Percentiles rank a stretch among this genome's conserved stretches.
These are phyloP conservation scores for Aureobasidium musti DNA, from an alignment of 2,329 filamentous ascomycete genomes.

Conservation along the genomic window DNA sequence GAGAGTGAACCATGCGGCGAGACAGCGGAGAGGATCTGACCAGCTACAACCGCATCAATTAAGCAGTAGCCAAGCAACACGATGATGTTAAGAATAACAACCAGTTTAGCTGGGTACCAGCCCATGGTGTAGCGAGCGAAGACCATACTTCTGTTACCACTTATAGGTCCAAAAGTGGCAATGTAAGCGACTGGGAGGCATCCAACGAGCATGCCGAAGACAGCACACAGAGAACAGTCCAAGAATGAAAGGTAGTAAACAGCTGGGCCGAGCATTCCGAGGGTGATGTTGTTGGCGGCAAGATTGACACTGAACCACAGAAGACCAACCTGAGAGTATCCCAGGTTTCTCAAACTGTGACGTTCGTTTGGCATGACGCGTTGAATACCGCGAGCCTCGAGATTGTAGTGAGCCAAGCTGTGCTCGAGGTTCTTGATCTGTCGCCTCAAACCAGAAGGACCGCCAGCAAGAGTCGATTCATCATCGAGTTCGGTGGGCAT, in stretches of 20 bases:
- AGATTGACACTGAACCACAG: slow-evolving; percentile 66
- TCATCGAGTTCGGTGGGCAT: slow-evolving; percentile 21
- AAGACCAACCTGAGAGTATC: slow-evolving; percentile 52
- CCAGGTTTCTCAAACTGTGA: slow-evolving; percentile 48
- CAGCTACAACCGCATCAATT: slow-evolving; percentile 66
- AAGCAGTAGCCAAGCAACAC: slow-evolving; percentile 62
- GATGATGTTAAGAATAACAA: slow-evolving; percentile 64
- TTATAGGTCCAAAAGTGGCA: slow-evolving; percentile 62
- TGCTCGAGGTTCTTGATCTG: slow-evolving; percentile 42
- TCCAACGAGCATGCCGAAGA: slow-evolving; percentile 60
- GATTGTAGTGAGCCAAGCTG: slow-evolving; percentile 53
- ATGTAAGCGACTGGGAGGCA: slow-evolving; percentile 60
- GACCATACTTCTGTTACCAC: slow-evolving; percentile 64
- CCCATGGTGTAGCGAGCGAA: slow-evolving; percentile 64
- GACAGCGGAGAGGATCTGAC: slow-evolving; percentile 68
- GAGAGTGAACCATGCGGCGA: slow-evolving; percentile 59
- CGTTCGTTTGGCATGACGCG: slow-evolving; percentile 59
- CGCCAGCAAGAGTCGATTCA: slow-evolving; percentile 18
- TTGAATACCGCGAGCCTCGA: slow-evolving; percentile 63
- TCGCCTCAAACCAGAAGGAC: slow-evolving; percentile 15
- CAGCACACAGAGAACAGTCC: slow-evolving; percentile 58
- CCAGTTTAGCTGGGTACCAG: slow-evolving; percentile 65
- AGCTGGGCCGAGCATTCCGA: slow-evolving; percentile 64
- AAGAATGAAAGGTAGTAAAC: slow-evolving; percentile 61
- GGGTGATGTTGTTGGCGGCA: slow-evolving; percentile 63